phyloP scores from a whole-genome alignment of 2,329 filamentous ascomycete species.

The Colletotrichum tofieldiae region DNA sequence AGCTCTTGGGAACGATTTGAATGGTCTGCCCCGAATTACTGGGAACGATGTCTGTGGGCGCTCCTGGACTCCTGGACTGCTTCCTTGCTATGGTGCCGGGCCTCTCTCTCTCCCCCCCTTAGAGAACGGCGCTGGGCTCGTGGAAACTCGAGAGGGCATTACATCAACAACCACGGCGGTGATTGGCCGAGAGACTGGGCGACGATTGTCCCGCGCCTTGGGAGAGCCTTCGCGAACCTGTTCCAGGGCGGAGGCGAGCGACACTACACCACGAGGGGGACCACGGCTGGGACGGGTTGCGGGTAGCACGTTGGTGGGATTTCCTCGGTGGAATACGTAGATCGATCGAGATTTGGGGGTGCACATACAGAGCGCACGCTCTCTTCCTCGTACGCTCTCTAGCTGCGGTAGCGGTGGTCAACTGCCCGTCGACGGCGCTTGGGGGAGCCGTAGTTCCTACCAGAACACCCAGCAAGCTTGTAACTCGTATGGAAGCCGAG shows the following conservation, averaged over 20 bases:
- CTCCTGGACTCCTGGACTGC: neutral
- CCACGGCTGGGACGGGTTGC: constrained; percentile 2
- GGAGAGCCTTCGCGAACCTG: neutral
- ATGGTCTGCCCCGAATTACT: neutral
- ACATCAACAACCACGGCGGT: constrained; percentile 1
- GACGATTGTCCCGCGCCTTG: neutral
- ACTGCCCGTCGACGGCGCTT: constrained; percentile 5
- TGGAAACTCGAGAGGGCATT: neutral
- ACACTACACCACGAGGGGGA: neutral
- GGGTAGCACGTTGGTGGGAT: constrained; percentile 19
- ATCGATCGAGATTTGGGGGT: constrained; percentile 28
- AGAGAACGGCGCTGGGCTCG: neutral
- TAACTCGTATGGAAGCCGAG: neutral
- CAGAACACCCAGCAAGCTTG: neutral
- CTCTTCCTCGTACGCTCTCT: neutral
- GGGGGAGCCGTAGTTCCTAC: neutral
- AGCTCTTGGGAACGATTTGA: neutral
- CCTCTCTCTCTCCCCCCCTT: too few species aligned
- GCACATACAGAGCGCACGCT: neutral
- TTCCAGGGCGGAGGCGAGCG: neutral
- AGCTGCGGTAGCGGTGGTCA: neutral
- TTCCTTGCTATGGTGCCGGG: neutral
- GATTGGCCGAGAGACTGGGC: neutral
- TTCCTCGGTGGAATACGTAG: constrained; percentile 15
- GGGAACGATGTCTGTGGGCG: neutral